phyloP scores from a whole-genome alignment of 495 filamentous ascomycete species.

The Xylaria cubensis region DNA sequence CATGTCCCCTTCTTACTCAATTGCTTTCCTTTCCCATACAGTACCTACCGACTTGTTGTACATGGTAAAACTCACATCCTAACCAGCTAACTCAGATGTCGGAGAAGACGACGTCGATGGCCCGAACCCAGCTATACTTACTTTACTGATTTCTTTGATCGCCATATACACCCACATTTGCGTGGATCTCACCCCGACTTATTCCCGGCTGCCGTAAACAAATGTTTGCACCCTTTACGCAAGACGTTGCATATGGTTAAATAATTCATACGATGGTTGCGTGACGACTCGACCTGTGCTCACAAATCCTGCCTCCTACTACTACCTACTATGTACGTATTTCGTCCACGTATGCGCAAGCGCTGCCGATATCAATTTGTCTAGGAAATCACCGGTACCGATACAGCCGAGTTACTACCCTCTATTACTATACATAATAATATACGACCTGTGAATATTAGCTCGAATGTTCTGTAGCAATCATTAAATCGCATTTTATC shows the following conservation, averaged over 20 bases:
- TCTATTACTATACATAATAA: background rate
- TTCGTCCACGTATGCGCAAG: constrained; percentile 11
- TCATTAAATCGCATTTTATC: background rate
- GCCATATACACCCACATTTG: constrained; percentile 6
- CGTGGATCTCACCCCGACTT: constrained; percentile 6
- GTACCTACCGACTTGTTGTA: background rate
- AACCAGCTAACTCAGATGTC: background rate
- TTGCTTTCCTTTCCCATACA: background rate
- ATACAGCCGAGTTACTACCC: constrained; percentile 6
- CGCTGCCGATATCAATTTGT: background rate
- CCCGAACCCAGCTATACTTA: background rate
- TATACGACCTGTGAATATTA: background rate
- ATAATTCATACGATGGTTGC: constrained; percentile 16
- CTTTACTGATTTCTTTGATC: constrained; percentile 7
- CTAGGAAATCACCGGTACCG: background rate
- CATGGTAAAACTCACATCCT: background rate
- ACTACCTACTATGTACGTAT: background rate
- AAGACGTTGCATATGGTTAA: constrained; percentile 1
- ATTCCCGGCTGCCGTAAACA: constrained; percentile 11
- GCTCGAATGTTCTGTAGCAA: background rate
- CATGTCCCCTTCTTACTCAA: constrained; percentile 19
- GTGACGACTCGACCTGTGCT: constrained; percentile 5
- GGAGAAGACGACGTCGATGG: background rate
- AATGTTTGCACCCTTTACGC: background rate
- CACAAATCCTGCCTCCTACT: background rate